phyloP scores from a whole-genome alignment of 495 filamentous ascomycete genomes.

The Penicillium turbatum region DNA sequence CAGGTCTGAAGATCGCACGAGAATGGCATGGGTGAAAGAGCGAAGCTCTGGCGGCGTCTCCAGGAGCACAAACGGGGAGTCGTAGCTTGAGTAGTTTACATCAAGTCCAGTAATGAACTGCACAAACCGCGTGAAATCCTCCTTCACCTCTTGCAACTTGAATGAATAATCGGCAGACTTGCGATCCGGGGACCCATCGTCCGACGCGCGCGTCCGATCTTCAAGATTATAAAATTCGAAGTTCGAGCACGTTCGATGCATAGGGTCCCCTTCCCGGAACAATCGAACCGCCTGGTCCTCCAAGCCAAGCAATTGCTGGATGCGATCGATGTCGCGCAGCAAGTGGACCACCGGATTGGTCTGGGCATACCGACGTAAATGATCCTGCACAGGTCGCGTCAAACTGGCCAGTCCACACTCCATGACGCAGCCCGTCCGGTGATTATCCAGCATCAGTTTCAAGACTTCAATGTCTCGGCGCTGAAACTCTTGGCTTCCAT shows the following conservation, averaged over 20 bases:
- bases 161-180: slow-evolving; percentile 55
- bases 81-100: slow-evolving; percentile 51
- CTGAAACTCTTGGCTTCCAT: slow-evolving; percentile 64
- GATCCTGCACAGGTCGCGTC: slow-evolving; percentile 52
- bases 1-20: slow-evolving; percentile 59
- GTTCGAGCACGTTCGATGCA: slow-evolving; percentile 65
- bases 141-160: slow-evolving; percentile 66
- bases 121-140: slow-evolving; percentile 69
- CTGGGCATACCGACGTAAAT: slow-evolving; percentile 52
- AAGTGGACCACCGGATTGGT: slow-evolving; percentile 74
- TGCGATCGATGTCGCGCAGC: slow-evolving; percentile 61
- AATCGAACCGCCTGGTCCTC: slow-evolving; percentile 51
- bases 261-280: slow-evolving; percentile 49
- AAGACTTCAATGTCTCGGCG: slow-evolving; percentile 62
- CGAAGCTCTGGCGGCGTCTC: slow-evolving; percentile 63
- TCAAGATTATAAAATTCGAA: slow-evolving; percentile 77
- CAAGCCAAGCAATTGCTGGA: slow-evolving; percentile 59
- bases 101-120: slow-evolving; percentile 59
- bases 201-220: slow-evolving; percentile 32
- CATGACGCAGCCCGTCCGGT: slow-evolving; percentile 64
- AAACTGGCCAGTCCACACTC: slow-evolving; percentile 62
- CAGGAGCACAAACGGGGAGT: slow-evolving; percentile 68
- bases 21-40: slow-evolving; percentile 61
- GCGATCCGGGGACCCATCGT: slow-evolving; percentile 39
- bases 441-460: slow-evolving; percentile 59